Percentiles rank a stretch among this genome's conserved stretches.
Evolutionary conservation across 805 yeast genomes (phyloP).

Genomic region (Priceomyces medius): DNA sequence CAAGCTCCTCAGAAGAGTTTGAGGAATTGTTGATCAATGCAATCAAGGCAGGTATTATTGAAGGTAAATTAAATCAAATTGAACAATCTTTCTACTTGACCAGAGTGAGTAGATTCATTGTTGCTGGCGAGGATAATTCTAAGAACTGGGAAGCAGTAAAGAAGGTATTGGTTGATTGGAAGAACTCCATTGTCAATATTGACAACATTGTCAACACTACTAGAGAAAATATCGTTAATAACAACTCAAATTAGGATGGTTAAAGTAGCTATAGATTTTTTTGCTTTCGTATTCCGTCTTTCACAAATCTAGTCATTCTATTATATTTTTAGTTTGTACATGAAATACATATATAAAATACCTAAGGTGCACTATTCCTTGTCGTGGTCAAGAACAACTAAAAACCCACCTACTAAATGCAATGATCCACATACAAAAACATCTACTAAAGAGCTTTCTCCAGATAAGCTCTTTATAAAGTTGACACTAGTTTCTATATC

Average conservation of each 20-base stretch:
- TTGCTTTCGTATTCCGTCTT: neutral
- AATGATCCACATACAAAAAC: slow-evolving; percentile 93
- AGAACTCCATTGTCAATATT: slow-evolving; percentile 38
- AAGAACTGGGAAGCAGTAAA: slow-evolving; percentile 38
- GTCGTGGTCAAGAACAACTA: slow-evolving; percentile 71
- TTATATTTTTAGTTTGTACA: slow-evolving; percentile 3
- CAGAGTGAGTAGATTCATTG: slow-evolving; percentile 39
- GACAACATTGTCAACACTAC: slow-evolving; percentile 41
- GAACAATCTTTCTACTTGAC: slow-evolving; percentile 40
- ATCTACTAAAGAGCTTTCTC: slow-evolving; percentile 44
- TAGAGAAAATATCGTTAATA: slow-evolving; percentile 42
- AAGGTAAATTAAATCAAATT: slow-evolving; percentile 46
- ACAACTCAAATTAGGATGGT: slow-evolving; percentile 12
- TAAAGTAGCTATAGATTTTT: slow-evolving; percentile 4
- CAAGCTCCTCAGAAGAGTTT: slow-evolving; percentile 29
- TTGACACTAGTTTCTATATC: slow-evolving; percentile 75
- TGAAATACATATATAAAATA: slow-evolving; percentile 1
- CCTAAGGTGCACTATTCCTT: slow-evolving; percentile 17
- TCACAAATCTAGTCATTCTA: slow-evolving; percentile 2
- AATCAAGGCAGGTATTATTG: slow-evolving; percentile 43
- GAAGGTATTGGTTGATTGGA: slow-evolving; percentile 38
- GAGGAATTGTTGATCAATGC: slow-evolving; percentile 42
- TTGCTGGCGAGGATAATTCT: slow-evolving; percentile 37
- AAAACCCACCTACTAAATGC: slow-evolving; percentile 90
- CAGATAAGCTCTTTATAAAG: slow-evolving; percentile 47